A percentile compares a stretch with the other conserved stretches of the same genome.
Evolutionary conservation across 257 asterid species (phyloP).

Genomic region (Plectranthus barbatus): DNA sequence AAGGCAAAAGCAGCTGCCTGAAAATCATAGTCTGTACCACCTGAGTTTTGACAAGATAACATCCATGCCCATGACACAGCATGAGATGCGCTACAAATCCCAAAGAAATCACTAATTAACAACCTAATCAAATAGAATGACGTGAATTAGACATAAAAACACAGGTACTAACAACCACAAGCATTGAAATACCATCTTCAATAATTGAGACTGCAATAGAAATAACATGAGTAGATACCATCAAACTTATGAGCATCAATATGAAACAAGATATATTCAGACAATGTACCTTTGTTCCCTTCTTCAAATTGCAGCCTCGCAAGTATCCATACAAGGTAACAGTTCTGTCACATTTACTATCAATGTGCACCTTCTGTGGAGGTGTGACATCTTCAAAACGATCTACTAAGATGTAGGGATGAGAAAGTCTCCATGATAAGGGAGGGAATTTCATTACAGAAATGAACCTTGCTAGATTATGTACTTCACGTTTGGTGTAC

Average conservation of each 20-base stretch:
- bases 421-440: slow-evolving; percentile 86
- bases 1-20: neutral
- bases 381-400: slow-evolving; percentile 94
- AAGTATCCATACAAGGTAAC: slow-evolving; percentile 79
- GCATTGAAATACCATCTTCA: neutral
- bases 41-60: neutral
- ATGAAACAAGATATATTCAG: neutral
- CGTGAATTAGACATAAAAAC: neutral
- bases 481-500: slow-evolving; percentile 87
- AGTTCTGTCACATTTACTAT: slow-evolving; percentile 81
- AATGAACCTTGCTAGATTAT: slow-evolving; percentile 89
- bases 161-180: neutral
- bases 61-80: neutral
- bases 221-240: neutral
- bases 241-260: neutral
- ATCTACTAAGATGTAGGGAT: slow-evolving; percentile 88
- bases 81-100: neutral
- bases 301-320: slow-evolving; percentile 94
- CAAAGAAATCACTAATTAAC: neutral
- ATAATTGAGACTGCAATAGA: neutral
- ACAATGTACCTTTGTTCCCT: slow-evolving; percentile 67
- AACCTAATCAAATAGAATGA: neutral
- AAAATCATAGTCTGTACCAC: neutral
- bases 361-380: slow-evolving; percentile 67
- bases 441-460: slow-evolving; percentile 98